phyloP scores from a whole-genome alignment of 2,329 filamentous ascomycete genomes.

The Alternaria infectoria region DNA sequence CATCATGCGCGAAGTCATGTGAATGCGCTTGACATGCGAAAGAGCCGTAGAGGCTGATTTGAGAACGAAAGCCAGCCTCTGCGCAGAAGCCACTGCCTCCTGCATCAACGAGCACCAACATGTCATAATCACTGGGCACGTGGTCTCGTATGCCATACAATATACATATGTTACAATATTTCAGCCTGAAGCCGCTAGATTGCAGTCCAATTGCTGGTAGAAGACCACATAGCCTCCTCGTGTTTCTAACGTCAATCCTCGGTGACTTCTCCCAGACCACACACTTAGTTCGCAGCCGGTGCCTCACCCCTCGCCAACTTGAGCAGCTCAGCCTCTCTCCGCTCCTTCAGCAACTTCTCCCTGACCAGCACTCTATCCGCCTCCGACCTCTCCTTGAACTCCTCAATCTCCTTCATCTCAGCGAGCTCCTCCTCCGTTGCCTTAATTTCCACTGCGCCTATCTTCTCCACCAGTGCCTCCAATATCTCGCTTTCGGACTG shows the following conservation, averaged over 20 bases:
- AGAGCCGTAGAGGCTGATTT: neutral
- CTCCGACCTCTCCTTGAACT: constrained; percentile 58
- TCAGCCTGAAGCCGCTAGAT: neutral
- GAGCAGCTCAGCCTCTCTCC: constrained; percentile 67
- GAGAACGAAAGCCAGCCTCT: neutral
- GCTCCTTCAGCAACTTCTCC: constrained; percentile 63
- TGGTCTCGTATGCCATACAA: neutral
- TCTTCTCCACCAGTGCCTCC: constrained; percentile 65
- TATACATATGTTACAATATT: constrained; percentile 11
- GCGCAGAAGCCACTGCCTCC: neutral
- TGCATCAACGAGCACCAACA: neutral
- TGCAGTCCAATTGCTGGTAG: neutral
- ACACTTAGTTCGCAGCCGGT: constrained; percentile 1
- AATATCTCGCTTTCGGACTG: constrained; percentile 68
- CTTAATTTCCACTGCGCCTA: constrained; percentile 63
- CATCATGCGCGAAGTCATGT: neutral
- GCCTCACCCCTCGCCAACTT: constrained; percentile 57
- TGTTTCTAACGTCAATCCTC: neutral
- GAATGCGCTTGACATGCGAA: neutral
- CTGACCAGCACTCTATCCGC: constrained; percentile 62
- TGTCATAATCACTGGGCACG: neutral
- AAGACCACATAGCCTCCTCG: neutral
- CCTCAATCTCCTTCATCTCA: constrained; percentile 64
- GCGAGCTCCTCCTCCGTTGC: constrained; percentile 66
- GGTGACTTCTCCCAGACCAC: neutral